These are phyloP conservation scores for Bipolaris zeicola DNA, from an alignment of 2,329 filamentous ascomycete genomes.

Conservation along the genomic window DNA sequence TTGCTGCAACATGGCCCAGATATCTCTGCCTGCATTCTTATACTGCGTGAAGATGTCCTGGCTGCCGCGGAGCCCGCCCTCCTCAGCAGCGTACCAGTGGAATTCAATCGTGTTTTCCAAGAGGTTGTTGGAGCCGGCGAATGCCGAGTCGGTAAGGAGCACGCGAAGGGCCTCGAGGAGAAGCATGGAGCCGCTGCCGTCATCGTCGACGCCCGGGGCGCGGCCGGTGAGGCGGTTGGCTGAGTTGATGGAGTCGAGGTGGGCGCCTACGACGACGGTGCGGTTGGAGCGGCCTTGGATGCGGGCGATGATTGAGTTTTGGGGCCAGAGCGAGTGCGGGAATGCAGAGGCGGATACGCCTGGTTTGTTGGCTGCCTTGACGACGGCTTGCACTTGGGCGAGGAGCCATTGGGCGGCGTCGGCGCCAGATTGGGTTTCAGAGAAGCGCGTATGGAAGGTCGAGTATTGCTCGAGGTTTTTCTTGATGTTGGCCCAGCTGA, in stretches of 20 bases:
- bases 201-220: conserved; percentile 86
- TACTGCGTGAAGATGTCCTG: conserved; percentile 86
- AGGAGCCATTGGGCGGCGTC: conserved; percentile 88
- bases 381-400: conserved; percentile 70
- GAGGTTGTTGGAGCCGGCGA: conserved; percentile 45
- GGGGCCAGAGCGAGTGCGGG: not conserved
- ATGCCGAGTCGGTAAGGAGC: conserved; percentile 68
- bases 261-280: conserved; percentile 84
- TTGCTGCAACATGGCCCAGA: conserved; percentile 97
- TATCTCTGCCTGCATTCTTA: conserved; percentile 70
- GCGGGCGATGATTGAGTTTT: conserved; percentile 85
- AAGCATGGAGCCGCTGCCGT: conserved; percentile 88
- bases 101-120: conserved; percentile 85
- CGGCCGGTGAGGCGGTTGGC: conserved; percentile 42
- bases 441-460: conserved; percentile 33
- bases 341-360: not conserved
- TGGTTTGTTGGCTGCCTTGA: conserved; percentile 63
- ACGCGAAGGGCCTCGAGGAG: conserved; percentile 88
- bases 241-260: conserved; percentile 58
- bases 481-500: not conserved
- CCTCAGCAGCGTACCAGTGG: conserved; percentile 93
- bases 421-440: conserved; percentile 57
- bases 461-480: conserved; percentile 13
- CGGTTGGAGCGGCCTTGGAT: conserved; percentile 82
- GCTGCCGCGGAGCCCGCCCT: conserved; percentile 82